Evolutionary conservation across 1,139 yeast species (phyloP).

Genomic region (Sugiyamaella sp.): DNA sequence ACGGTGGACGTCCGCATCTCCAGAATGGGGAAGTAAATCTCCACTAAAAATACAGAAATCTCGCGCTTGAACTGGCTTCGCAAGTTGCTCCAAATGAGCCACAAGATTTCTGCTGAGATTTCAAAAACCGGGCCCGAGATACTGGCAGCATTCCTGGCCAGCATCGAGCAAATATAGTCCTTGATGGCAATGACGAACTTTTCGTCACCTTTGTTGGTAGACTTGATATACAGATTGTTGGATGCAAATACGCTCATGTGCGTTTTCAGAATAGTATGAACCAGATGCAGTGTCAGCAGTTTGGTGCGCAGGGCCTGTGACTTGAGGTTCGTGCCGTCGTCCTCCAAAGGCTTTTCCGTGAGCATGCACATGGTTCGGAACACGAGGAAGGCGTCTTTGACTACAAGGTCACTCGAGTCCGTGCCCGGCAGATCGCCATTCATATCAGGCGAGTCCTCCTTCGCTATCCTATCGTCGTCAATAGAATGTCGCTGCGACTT

Average conservation of each 20-base stretch:
- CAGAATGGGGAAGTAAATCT: slow-evolving; percentile 90
- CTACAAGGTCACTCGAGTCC: slow-evolving; percentile 56
- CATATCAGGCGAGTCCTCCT: slow-evolving; percentile 7
- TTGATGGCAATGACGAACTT: slow-evolving; percentile 78
- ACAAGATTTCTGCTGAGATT: slow-evolving; percentile 87
- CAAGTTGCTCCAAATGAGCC: slow-evolving; percentile 81
- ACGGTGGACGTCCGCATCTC: slow-evolving; percentile 90
- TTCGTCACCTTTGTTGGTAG: slow-evolving; percentile 61
- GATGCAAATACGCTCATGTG: slow-evolving; percentile 83
- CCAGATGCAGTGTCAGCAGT: slow-evolving; percentile 80
- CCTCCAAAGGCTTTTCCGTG: slow-evolving; percentile 78
- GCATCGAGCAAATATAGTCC: slow-evolving; percentile 78
- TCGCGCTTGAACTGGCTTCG: slow-evolving; percentile 89
- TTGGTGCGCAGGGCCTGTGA: slow-evolving; percentile 93
- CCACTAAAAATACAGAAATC: slow-evolving; percentile 90
- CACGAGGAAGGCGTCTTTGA: slow-evolving; percentile 89
- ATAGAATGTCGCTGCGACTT: slow-evolving; percentile 12
- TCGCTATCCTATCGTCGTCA: slow-evolving; percentile 11
- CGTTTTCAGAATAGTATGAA: slow-evolving; percentile 82
- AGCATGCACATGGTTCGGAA: slow-evolving; percentile 94
- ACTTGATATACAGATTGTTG: slow-evolving; percentile 60
- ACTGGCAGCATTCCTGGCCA: slow-evolving; percentile 92
- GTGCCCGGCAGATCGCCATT: slow-evolving; percentile 11
- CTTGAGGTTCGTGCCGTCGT: slow-evolving; percentile 75
- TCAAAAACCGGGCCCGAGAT: slow-evolving; percentile 92